Evolutionary conservation across 441 rosid genomes (phyloP), one percentile per base, ranked within the genome.

Genomic region (Syzygium syzygioides): DNA sequence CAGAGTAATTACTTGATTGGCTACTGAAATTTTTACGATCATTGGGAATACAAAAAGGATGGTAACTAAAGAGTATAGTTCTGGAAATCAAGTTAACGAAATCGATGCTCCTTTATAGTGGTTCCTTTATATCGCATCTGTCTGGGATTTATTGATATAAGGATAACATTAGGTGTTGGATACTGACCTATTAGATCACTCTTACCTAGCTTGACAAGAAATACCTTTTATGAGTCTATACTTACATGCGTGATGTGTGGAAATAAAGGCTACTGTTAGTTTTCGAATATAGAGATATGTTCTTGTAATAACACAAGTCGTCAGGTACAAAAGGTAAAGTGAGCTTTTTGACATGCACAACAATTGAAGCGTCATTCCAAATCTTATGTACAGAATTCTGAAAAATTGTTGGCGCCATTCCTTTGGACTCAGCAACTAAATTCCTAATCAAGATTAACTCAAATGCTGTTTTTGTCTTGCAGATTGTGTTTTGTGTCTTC

Each of bases 401-500:
- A 76, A 9, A 50, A 76, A 76, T 37, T 76, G 83, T 76, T 37
- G n/a, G n/a, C 9, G 0, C 52, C 83, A 76, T 76, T 37, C 83
- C 52, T 37, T 76, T 76, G 83, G n/a, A 76, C 83, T 41, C 28
- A 11, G 17, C 83, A 71, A 71, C 5, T 20, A 37, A 71, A 71
- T 71, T 71, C 83, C n/a, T 37, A 60, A 28, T 60, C 66, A 60
- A 60, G 8, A 60, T 60, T 11, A 23, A 71, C n/a, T 71, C 52
- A 13, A 41, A 76, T 76, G 45, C 79, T 59, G 4, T 9, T 52
- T 19, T 53, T 52, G 4, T 50, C 64, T 66, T 57, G 17, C 94
- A 94, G 97, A 55, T 94, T 62, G 94, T 91, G 25, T 95, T 94
- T 87, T 95, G 87, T 76, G 95, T 94, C 20, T 95, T 95, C 93